phyloP scores from a whole-genome alignment of 345 rosid genomes.

The Cardamine occulta region DNA sequence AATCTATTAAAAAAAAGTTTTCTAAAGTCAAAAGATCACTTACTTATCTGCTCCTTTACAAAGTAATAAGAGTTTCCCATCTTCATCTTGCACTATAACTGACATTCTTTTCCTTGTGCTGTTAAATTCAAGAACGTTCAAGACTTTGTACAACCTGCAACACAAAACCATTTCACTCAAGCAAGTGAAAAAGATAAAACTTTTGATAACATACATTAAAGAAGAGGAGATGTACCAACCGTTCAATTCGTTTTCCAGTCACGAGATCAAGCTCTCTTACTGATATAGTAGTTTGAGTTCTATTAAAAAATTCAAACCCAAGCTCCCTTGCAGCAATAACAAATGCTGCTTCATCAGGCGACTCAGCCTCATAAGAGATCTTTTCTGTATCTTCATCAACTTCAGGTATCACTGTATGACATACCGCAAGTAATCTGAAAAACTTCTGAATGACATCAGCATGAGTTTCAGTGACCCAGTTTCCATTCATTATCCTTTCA shows the following conservation, averaged over 20 bases:
- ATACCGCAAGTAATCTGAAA: conserved; percentile 72
- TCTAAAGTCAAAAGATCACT: conserved; percentile 5
- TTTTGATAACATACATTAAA: background rate
- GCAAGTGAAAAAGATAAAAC: background rate
- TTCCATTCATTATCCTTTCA: conserved; percentile 78
- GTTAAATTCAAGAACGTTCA: conserved; percentile 83
- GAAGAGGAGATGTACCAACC: conserved; percentile 50
- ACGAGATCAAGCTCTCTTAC: conserved; percentile 61
- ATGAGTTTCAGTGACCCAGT: conserved; percentile 72
- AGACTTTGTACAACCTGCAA: conserved; percentile 67
- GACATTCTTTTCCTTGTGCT: conserved; percentile 96
- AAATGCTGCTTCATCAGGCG: conserved; percentile 95
- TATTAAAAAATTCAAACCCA: conserved; percentile 79
- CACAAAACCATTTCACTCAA: conserved; percentile 1
- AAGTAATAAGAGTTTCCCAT: conserved; percentile 68
- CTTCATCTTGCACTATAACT: conserved; percentile 73
- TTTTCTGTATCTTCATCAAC: conserved; percentile 71
- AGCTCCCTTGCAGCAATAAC: conserved; percentile 95
- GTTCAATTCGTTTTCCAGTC: conserved; percentile 65
- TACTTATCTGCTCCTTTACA: conserved; percentile 98
- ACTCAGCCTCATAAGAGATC: conserved; percentile 88
- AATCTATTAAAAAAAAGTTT: background rate
- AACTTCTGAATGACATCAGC: conserved; percentile 69
- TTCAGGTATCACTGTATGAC: conserved; percentile 94
- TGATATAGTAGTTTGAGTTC: conserved; percentile 74